phyloP scores from a whole-genome alignment of 495 filamentous ascomycete genomes.

The Aspergillus bertholletiae region DNA sequence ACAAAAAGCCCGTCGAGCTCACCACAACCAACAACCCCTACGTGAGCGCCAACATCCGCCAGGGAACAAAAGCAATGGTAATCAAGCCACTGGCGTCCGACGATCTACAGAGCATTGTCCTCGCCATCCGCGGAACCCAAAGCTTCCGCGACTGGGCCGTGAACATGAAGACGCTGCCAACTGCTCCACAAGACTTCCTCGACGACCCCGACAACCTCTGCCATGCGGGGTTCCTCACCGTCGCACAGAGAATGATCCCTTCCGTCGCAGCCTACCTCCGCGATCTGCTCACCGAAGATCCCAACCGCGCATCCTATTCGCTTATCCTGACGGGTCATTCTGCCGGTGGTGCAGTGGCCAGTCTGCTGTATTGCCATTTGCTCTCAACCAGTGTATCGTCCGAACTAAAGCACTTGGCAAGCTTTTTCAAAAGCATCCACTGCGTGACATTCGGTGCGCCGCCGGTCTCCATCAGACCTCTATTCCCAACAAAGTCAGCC shows the following conservation, averaged over 20 bases:
- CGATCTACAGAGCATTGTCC: constrained; percentile 70
- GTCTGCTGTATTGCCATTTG: constrained; percentile 76
- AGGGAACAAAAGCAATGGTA: constrained; percentile 78
- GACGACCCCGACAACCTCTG: constrained; percentile 74
- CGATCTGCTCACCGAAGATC: constrained; percentile 64
- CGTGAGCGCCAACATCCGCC: constrained; percentile 63
- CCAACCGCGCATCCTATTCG: constrained; percentile 59
- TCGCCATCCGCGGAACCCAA: constrained; percentile 75
- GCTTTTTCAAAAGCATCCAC: constrained; percentile 69
- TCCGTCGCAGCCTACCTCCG: constrained; percentile 67
- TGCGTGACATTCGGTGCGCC: constrained; percentile 82
- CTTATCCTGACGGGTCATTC: constrained; percentile 82
- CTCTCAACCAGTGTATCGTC: constrained; percentile 53
- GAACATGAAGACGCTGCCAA: constrained; percentile 65
- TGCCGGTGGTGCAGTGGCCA: constrained; percentile 77
- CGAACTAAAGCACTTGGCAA: constrained; percentile 63
- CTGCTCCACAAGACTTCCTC: constrained; percentile 60
- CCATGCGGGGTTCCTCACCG: constrained; percentile 72
- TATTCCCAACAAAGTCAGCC: constrained; percentile 51
- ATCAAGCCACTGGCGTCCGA: constrained; percentile 75
- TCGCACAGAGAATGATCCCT: constrained; percentile 70
- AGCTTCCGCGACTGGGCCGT: constrained; percentile 83
- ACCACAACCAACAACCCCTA: constrained; percentile 46
- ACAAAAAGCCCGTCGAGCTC: constrained; percentile 53
- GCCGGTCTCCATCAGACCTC: constrained; percentile 65